Percentiles rank a stretch among this genome's conserved stretches.
Conservation (phyloP, 2,329 filamentous ascomycete genomes). For the Podosphaera aphanis region DNA sequence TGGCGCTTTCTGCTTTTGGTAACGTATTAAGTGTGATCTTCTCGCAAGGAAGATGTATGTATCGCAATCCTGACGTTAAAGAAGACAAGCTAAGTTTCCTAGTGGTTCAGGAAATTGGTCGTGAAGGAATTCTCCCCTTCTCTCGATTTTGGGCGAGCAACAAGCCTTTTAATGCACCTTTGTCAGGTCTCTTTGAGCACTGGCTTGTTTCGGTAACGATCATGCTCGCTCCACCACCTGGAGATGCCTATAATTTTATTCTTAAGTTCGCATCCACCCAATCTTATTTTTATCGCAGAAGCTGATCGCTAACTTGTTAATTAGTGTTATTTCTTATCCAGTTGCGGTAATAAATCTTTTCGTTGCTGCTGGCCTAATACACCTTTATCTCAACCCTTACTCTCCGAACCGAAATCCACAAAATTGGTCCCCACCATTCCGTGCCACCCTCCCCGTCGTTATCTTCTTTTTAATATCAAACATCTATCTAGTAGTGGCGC, state of each 20-base stretch:
- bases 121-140: conserved; percentile 41
- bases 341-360: conserved; percentile 33
- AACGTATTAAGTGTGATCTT: conserved; percentile 47
- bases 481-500: conserved; percentile 34
- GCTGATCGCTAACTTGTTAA: background rate
- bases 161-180: conserved; percentile 36
- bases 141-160: conserved; percentile 39
- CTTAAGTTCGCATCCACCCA: conserved; percentile 31
- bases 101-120: conserved; percentile 40
- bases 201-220: conserved; percentile 40
- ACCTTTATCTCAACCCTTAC: conserved; percentile 26
- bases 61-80: background rate
- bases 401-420: conserved; percentile 25
- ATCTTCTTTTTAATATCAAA: conserved; percentile 38
- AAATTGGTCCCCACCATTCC: conserved; percentile 29
- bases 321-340: conserved; percentile 38
- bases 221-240: conserved; percentile 42
- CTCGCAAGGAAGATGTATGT: conserved; percentile 31
- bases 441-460: conserved; percentile 28
- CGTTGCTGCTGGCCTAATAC: conserved; percentile 27
- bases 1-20: conserved; percentile 42
- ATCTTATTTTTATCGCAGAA: conserved; percentile 1
- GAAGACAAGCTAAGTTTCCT: background rate
- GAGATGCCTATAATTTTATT: conserved; percentile 42
- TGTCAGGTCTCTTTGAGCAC: conserved; percentile 37